Evolutionary conservation across 1,139 yeast genomes (phyloP).

Genomic region (Lodderomyces theae): DNA sequence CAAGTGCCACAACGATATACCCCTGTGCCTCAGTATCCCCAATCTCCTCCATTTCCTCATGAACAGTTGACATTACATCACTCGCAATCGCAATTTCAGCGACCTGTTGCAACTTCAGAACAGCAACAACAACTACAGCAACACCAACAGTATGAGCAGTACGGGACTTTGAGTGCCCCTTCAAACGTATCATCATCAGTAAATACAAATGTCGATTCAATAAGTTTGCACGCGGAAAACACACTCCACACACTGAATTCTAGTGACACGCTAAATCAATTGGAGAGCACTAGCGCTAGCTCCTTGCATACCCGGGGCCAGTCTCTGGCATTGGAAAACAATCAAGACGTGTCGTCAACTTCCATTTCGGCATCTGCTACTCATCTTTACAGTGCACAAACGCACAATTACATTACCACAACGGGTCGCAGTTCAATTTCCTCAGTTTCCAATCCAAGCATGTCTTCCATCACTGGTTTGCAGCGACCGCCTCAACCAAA

Average conservation of each 20-base stretch:
- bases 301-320: neutral
- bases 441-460: neutral
- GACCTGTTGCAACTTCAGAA: neutral
- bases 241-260: too few species aligned
- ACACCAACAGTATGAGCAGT: neutral
- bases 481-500: neutral
- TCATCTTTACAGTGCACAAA: neutral
- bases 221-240: too few species aligned
- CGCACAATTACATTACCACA: neutral
- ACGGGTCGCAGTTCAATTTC: neutral
- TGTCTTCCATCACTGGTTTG: neutral
- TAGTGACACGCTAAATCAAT: too few species aligned
- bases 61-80: constrained; percentile 1
- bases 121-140: constrained; percentile 3
- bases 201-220: neutral
- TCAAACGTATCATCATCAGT: neutral
- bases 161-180: too few species aligned
- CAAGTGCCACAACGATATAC: constrained; percentile 3
- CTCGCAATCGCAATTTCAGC: neutral
- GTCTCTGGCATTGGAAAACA: neutral
- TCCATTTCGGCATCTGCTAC: neutral
- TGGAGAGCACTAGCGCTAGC: neutral
- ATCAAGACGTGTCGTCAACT: neutral
- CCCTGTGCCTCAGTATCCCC: neutral
- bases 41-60: neutral